Evolutionary conservation across 1,284 basidiomycete species (phyloP), one percentile per base, ranked within the genome.

Genomic region (Papiliotrema terrestris): DNA sequence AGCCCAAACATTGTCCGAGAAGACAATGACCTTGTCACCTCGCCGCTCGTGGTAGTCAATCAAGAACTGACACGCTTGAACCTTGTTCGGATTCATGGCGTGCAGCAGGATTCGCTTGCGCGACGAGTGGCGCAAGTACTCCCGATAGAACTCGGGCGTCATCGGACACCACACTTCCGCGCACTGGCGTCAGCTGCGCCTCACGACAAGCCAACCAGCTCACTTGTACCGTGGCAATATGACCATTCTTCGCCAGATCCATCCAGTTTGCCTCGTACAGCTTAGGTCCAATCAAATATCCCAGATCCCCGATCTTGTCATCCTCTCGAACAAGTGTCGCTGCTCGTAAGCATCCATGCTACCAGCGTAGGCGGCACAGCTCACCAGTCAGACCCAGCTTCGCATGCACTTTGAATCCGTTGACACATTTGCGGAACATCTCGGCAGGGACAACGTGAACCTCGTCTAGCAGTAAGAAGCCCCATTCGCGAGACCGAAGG

Each of bases 241-340:
- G 96, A 0, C 96, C 96, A 76, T 98, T 98, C 56, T 92, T 92
- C 32, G 96, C 96, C 63, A 99, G 84, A 76, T 99, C 96, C 95
- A 98, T 98, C 96, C 96, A 99, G 74, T 99, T 99, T 8, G 96
- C 96, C 78, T 99, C 96, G 75, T 98, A 99, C 44, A 99, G 82
- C 79, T 99, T 99, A 3, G 96, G 96, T 1, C 96, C 96, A 71
- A 99, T 98, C 83, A 98, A 89, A 73, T 98, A 98, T 73, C 98
- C 98, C 56, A 99, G 80, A 78, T 99, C 96, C 32, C 90, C 88
- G 67, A 99, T 98, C 80, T 98, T 98, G 75, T 99, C 96, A 72
- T 99, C 96, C 77, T 99, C 96, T 59, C 96, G 89, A 35, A 99
- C 96, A 37, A 98, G 85, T 3, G 96, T 99, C 1, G 95, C 93